Evolutionary conservation across 495 filamentous ascomycete species (phyloP).

Genomic region (Aspergillus incahuasiensis): DNA sequence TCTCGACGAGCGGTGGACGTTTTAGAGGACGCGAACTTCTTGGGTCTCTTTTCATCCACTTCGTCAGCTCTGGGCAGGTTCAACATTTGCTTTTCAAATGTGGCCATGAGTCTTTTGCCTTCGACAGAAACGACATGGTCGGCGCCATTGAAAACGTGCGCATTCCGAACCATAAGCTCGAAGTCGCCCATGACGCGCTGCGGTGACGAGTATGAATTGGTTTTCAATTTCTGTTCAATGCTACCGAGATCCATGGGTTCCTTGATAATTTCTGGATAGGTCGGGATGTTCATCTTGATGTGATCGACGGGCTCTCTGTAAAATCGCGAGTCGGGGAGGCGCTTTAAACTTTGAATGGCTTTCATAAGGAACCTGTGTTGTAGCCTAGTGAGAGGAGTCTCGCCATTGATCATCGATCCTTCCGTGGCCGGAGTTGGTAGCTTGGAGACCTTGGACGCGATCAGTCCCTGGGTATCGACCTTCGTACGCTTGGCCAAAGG

Average conservation of each 20-base stretch:
- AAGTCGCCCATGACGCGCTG: slow-evolving; percentile 69
- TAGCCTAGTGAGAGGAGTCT: slow-evolving; percentile 44
- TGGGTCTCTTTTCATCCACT: slow-evolving; percentile 57
- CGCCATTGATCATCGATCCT: slow-evolving; percentile 15
- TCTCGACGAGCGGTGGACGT: slow-evolving; percentile 49
- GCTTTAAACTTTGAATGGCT: slow-evolving; percentile 66
- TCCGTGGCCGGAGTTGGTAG: slow-evolving; percentile 27
- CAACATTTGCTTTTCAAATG: slow-evolving; percentile 56
- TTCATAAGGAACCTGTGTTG: slow-evolving; percentile 54
- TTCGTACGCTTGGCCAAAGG: slow-evolving; percentile 74
- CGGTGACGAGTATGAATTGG: slow-evolving; percentile 57
- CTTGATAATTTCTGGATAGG: slow-evolving; percentile 65
- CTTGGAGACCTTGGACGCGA: slow-evolving; percentile 37
- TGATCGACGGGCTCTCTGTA: slow-evolving; percentile 75
- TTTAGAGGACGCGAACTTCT: slow-evolving; percentile 48
- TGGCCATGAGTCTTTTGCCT: slow-evolving; percentile 56
- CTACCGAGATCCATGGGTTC: slow-evolving; percentile 77
- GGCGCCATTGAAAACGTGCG: slow-evolving; percentile 73
- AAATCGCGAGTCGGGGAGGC: slow-evolving; percentile 66
- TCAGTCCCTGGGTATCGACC: slow-evolving; percentile 42
- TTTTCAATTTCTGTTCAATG: slow-evolving; percentile 76
- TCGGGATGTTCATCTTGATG: slow-evolving; percentile 60
- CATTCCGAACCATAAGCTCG: slow-evolving; percentile 69
- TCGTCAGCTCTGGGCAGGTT: slow-evolving; percentile 48
- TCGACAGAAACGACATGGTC: slow-evolving; percentile 63